A percentile compares a stretch with the other conserved stretches of the same genome.
Conservation (phyloP, 257 asterid genomes). For the Solanum paucissectum region DNA sequence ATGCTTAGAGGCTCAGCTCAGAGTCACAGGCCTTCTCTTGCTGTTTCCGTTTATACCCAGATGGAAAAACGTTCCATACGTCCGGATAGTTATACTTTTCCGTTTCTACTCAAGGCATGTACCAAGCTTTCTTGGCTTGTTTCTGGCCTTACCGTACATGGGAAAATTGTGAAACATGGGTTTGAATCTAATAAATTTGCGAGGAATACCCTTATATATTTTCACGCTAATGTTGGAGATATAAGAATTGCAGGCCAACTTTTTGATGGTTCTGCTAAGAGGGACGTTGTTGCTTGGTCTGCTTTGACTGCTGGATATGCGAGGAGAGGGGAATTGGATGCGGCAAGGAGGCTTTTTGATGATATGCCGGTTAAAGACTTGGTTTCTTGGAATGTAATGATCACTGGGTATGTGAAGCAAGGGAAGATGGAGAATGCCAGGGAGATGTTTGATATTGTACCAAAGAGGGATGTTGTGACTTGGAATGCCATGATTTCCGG, state of each 20-base stretch:
- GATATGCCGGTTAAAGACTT: slow-evolving; percentile 59
- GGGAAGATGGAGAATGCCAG: slow-evolving; percentile 49
- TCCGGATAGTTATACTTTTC: slow-evolving; percentile 54
- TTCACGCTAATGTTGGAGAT: slow-evolving; percentile 62
- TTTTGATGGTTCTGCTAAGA: slow-evolving; percentile 31
- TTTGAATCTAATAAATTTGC: slow-evolving; percentile 52
- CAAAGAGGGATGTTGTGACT: slow-evolving; percentile 50
- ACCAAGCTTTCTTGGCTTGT: slow-evolving; percentile 48
- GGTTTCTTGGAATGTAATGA: slow-evolving; percentile 77
- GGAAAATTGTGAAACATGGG: slow-evolving; percentile 53
- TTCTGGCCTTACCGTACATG: slow-evolving; percentile 39
- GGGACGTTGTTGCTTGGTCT: slow-evolving; percentile 76
- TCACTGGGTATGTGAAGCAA: slow-evolving; percentile 59
- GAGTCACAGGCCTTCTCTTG: slow-evolving; percentile 42
- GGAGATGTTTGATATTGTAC: slow-evolving; percentile 44
- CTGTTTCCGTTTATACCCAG: slow-evolving; percentile 28
- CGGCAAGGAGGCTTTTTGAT: slow-evolving; percentile 43
- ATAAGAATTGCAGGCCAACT: slow-evolving; percentile 33
- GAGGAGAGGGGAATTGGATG: slow-evolving; percentile 39
- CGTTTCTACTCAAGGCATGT: slow-evolving; percentile 57
- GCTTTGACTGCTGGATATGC: slow-evolving; percentile 70
- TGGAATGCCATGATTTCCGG: slow-evolving; percentile 75
- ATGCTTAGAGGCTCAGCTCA: slow-evolving; percentile 76
- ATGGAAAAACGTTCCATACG: slow-evolving; percentile 25
- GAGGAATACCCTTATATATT: slow-evolving; percentile 53